Evolutionary conservation across 2,329 filamentous ascomycete genomes (phyloP), one percentile per base, ranked within the genome.

Genomic region (Talaromyces islandicus): DNA sequence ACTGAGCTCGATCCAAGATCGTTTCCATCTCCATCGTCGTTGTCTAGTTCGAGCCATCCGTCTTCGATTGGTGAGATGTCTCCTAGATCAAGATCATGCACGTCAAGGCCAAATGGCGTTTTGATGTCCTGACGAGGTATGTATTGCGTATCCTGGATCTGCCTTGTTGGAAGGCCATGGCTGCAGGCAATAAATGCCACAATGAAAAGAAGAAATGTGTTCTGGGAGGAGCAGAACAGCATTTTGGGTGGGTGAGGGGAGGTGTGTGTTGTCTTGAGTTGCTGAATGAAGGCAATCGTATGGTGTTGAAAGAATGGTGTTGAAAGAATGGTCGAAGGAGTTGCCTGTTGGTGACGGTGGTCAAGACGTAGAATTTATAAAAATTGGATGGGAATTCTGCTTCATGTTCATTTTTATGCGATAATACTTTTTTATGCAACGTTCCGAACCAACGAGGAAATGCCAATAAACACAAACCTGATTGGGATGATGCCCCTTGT

Each of bases 11-110:
- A 52, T 52, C 48, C 48, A 29, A 52, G 48, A 52, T 52, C 2
- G 19, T 52, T 52, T 29, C 48, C 48, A 27, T 52, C 48, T 27
- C 48, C 48, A 17, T 52, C 48, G 48, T 52, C 48, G 14, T 19
- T 52, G 27, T 52, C 48, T 9, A n/a, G 12, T 4, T 52, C 48
- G 1, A 52, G 48, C 48, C 48, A 52, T 52, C 48, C 48, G 11
- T 52, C 48, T 12, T 59, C 57, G n/a, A 59, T 59, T 9, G 57
- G 57, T 5, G 57, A 59, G 17, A 59, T 59, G 21, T 54, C 57
- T 50, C 10, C 38, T 35, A 59, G 51, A 29, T 59, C 57, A 25
- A 59, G 57, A 21, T 59, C 57, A 3, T n/a, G 27, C 3, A 24
- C 5, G 27, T 48, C 21, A 12, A 59, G 21, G 27, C 57, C 57